Conservation (phyloP, 169 alveolate genomes). For the Eimeria brunetti region DNA sequence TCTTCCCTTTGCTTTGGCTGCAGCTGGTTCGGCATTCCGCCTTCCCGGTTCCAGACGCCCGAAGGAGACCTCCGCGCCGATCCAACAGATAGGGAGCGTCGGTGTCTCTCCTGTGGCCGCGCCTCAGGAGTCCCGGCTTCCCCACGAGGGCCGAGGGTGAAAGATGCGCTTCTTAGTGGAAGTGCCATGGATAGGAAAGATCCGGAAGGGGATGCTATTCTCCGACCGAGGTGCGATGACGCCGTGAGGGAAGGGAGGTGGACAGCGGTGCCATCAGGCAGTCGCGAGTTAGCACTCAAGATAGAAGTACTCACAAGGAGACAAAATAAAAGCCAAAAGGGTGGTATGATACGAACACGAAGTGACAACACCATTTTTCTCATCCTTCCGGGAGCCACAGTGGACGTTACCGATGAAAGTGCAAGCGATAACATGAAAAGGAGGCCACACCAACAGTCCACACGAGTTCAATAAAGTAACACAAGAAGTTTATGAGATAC, state of each 20-base stretch:
- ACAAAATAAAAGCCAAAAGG: not conserved
- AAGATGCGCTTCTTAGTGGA: not conserved
- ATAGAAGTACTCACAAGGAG: not conserved
- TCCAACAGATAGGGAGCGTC: not conserved
- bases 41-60: constrained; percentile 2
- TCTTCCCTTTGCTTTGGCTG: not conserved
- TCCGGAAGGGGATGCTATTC: not conserved
- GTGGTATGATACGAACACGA: not conserved
- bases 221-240: not conserved
- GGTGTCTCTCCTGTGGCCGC: not conserved
- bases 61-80: not conserved
- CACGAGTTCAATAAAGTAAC: not conserved
- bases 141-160: not conserved
- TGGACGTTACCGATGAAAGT: not conserved
- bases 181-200: not conserved
- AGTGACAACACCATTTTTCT: not conserved
- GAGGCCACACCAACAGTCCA: not conserved
- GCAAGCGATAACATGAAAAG: not conserved
- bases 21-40: not conserved
- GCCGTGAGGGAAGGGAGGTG: not conserved
- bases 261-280: not conserved
- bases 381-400: not conserved
- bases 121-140: not conserved
- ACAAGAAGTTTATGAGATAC: not conserved
- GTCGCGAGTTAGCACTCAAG: not conserved